Conservation (phyloP, 441 rosid species). For the Daphne laureola region DNA sequence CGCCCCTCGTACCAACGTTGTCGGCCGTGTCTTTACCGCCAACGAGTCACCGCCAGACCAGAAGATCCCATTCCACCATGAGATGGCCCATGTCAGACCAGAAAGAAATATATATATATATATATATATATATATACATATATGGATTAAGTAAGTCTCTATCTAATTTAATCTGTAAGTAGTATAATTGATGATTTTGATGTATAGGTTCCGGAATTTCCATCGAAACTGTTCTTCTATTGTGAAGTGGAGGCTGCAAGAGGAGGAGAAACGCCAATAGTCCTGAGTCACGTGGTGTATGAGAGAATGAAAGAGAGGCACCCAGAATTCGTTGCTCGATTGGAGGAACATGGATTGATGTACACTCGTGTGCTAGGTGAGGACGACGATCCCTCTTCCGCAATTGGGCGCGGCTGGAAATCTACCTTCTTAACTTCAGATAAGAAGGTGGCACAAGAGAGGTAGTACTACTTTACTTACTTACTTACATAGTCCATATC, state of each 20-base stretch:
- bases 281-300: conserved; percentile 70
- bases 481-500: no score
- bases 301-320: conserved; percentile 62
- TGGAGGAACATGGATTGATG: conserved; percentile 65
- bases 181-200: no score
- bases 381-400: conserved; percentile 78
- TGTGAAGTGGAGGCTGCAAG: conserved; percentile 78
- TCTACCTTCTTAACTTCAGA: conserved; percentile 80
- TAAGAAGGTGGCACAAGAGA: conserved; percentile 57
- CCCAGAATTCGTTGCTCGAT: conserved; percentile 52
- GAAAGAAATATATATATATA: no score
- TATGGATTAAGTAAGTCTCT: no score
- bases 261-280: conserved; percentile 95
- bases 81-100: conserved; percentile 95
- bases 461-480: no score
- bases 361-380: conserved; percentile 70
- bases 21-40: conserved; percentile 87
- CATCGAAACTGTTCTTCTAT: conserved; percentile 78
- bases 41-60: conserved; percentile 91
- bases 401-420: conserved; percentile 96
- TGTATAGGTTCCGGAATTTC: conserved; percentile 90
- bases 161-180: no score
- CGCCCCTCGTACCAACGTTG: conserved; percentile 68
- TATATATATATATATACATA: no score
- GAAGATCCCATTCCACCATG: conserved; percentile 86